Conservation (phyloP, 306 rosid species). For the Trifolium repens region DNA sequence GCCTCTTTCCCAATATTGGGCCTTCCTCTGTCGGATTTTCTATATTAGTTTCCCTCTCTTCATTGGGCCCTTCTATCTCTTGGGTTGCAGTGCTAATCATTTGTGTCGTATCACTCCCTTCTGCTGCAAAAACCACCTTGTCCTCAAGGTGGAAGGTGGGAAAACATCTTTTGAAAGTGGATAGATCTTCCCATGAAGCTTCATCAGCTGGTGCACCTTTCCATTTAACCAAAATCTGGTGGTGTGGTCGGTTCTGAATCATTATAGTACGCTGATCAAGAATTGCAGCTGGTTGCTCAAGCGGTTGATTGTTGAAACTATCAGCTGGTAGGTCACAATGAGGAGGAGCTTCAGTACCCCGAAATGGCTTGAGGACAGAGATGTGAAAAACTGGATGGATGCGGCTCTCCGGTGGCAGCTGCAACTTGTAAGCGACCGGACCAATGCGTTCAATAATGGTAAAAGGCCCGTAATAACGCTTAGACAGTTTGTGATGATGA, state of each 20-base stretch:
- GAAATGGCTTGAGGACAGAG: background rate
- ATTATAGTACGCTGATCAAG: background rate
- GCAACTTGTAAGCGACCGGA: background rate
- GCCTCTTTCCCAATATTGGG: no score
- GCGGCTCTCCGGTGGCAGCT: background rate
- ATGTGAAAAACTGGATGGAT: background rate
- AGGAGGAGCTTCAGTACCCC: background rate
- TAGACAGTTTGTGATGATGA: background rate
- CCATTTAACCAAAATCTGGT: background rate
- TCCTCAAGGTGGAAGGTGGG: no score
- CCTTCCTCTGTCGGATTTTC: no score
- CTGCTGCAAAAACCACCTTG: no score
- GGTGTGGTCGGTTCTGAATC: accelerated
- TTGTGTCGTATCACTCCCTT: no score
- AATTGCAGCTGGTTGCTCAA: background rate
- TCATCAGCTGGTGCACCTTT: background rate
- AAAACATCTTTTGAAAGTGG: no score
- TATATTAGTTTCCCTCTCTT: no score
- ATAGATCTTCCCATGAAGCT: background rate
- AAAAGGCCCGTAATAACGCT: background rate
- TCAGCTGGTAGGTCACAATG: background rate
- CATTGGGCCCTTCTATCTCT: no score
- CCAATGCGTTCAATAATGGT: background rate
- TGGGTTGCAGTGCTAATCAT: no score
- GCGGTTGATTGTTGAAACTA: background rate